Percentiles rank a stretch among this genome's conserved stretches.
phyloP scores from a whole-genome alignment of 2,329 filamentous ascomycete species.

The Fusarium poae region DNA sequence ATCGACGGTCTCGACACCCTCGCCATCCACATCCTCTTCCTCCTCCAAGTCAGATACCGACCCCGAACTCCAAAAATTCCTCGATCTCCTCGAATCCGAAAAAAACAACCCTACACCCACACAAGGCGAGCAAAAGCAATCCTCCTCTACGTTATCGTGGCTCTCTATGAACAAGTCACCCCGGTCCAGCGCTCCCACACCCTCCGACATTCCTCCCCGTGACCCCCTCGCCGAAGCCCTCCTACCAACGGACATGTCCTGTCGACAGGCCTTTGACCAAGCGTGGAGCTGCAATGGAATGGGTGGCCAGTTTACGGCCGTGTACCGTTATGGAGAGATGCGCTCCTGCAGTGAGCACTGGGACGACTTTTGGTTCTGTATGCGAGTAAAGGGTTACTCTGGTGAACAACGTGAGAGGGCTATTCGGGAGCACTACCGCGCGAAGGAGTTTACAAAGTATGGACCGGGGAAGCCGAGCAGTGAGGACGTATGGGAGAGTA shows the following conservation, averaged over 20 bases:
- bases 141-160: conserved; percentile 52
- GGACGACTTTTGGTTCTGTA: conserved; percentile 98
- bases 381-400: conserved; percentile 79
- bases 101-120: conserved; percentile 40
- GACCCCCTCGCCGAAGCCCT: conserved; percentile 73
- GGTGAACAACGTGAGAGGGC: conserved; percentile 70
- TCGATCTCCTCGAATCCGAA: conserved; percentile 60
- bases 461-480: conserved; percentile 75
- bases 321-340: conserved; percentile 87
- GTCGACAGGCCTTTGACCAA: conserved; percentile 88
- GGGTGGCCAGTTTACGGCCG: conserved; percentile 89
- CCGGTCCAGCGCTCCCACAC: conserved; percentile 42
- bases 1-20: conserved; percentile 17
- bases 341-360: conserved; percentile 86
- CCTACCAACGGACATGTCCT: conserved; percentile 87
- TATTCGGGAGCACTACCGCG: conserved; percentile 76
- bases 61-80: conserved; percentile 68
- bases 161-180: conserved; percentile 53
- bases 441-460: conserved; percentile 75
- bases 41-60: conserved; percentile 54
- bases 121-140: conserved; percentile 40
- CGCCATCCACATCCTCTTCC: conserved; percentile 17
- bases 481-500: conserved; percentile 89
- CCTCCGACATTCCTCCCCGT: conserved; percentile 47
- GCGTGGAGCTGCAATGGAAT: conserved; percentile 95